Conservation (phyloP, 108 stramenopile species). For the Chaetoceros tenuissimus region DNA sequence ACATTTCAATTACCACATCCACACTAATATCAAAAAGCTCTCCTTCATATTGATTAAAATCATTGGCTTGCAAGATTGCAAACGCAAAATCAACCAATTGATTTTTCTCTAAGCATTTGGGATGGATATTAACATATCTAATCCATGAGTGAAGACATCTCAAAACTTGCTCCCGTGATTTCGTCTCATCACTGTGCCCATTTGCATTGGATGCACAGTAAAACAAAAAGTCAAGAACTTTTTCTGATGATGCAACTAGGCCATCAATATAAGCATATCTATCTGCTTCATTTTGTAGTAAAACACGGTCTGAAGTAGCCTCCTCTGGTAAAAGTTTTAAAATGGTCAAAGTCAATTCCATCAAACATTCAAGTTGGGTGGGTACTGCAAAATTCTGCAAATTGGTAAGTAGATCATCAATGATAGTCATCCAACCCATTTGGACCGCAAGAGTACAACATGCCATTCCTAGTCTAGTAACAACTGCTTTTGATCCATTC, state of each 20-base stretch:
- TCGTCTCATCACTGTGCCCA: background rate
- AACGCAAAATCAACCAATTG: background rate
- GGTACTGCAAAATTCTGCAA: conserved; percentile 8
- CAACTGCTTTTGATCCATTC: conserved; percentile 29
- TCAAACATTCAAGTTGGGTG: conserved; percentile 10
- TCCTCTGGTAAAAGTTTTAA: conserved; percentile 71
- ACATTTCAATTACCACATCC: conserved; percentile 81
- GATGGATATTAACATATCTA: conserved; percentile 59
- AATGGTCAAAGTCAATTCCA: conserved; percentile 37
- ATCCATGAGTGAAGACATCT: conserved; percentile 59
- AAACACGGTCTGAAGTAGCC: conserved; percentile 55
- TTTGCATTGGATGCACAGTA: conserved; percentile 11
- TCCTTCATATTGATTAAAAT: background rate
- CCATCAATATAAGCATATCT: conserved; percentile 46
- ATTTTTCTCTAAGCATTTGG: conserved; percentile 26
- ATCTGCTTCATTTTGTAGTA: conserved; percentile 45
- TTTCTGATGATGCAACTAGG: conserved; percentile 27
- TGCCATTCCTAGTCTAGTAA: conserved; percentile 65
- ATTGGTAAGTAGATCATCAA: conserved; percentile 28
- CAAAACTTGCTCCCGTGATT: conserved; percentile 21
- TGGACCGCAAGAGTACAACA: conserved; percentile 72
- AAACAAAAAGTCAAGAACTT: conserved; percentile 35
- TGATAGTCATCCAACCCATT: conserved; percentile 59
- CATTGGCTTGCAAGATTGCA: background rate
- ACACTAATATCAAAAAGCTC: conserved; percentile 61